These are phyloP conservation scores for Yarrowia hollandica DNA, from an alignment of 805 yeast species.

Conservation along the genomic window DNA sequence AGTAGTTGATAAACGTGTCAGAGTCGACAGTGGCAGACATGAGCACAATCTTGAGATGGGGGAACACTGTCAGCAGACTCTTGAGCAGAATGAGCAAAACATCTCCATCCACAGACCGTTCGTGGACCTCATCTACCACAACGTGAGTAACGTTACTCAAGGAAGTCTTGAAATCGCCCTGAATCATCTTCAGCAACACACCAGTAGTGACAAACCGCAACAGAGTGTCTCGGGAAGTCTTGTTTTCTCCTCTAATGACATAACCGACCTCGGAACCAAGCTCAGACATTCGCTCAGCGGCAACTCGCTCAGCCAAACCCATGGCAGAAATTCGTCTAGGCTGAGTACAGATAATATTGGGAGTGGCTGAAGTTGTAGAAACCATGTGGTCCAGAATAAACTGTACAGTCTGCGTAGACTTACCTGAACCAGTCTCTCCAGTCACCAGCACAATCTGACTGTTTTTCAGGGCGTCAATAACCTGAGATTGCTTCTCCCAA, in stretches of 20 bases:
- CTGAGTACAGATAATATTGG: constrained; percentile 78
- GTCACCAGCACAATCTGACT: constrained; percentile 76
- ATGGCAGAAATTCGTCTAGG: constrained; percentile 95
- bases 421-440: constrained; percentile 98
- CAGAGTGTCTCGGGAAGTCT: constrained; percentile 58
- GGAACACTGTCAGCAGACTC: constrained; percentile 49
- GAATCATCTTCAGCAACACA: constrained; percentile 82
- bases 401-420: constrained; percentile 92
- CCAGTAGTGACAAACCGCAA: constrained; percentile 92
- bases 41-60: constrained; percentile 64
- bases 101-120: constrained; percentile 88
- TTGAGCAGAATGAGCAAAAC: constrained; percentile 76
- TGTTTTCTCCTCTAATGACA: constrained; percentile 85
- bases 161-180: constrained; percentile 47
- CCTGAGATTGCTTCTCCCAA: constrained; percentile 62
- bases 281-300: constrained; percentile 69
- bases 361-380: constrained; percentile 48
- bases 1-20: constrained; percentile 64
- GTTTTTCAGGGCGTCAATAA: constrained; percentile 56
- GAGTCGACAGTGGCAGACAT: constrained; percentile 95
- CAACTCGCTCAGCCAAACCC: constrained; percentile 89
- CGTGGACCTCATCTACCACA: constrained; percentile 95
- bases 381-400: constrained; percentile 71
- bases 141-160: constrained; percentile 58
- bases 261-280: constrained; percentile 84